Percentiles rank a stretch among this genome's conserved stretches.
Evolutionary conservation across 177 flowering plant species (phyloP).

Genomic region (Tripterygium wilfordii): DNA sequence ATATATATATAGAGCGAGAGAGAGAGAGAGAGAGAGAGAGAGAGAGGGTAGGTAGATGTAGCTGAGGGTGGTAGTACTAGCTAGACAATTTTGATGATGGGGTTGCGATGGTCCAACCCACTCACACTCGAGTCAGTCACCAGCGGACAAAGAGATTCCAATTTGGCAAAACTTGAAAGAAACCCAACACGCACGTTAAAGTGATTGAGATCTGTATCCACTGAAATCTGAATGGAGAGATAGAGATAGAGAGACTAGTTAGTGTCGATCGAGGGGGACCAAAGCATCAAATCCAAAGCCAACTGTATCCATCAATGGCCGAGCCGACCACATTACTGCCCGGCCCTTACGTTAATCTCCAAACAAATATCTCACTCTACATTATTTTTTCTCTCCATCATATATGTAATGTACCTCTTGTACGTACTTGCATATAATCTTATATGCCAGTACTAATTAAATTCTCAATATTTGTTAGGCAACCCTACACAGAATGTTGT

Average conservation of each 20-base stretch:
- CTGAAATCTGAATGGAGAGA: no score
- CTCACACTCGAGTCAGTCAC: no score
- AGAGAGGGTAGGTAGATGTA: no score
- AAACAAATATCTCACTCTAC: conserved; percentile 31
- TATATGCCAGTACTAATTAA: no score
- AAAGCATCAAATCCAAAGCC: conserved; percentile 31
- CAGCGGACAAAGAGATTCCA: conserved; percentile 30
- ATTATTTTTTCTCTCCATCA: background rate
- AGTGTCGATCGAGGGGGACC: no score
- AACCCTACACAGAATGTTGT: background rate
- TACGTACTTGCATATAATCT: conserved; percentile 3
- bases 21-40: conserved; percentile 5
- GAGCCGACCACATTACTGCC: conserved; percentile 24
- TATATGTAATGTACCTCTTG: conserved; percentile 6
- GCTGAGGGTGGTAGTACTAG: no score
- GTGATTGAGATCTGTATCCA: background rate
- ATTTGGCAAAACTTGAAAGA: conserved; percentile 27
- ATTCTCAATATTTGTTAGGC: no score
- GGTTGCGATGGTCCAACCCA: no score
- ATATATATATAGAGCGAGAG: no score
- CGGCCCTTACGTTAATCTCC: conserved; percentile 18
- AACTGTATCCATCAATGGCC: conserved; percentile 25
- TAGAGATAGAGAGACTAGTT: no score
- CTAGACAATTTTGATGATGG: no score
- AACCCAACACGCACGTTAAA: conserved; percentile 33